These are phyloP conservation scores for Colletotrichum australisinense DNA, from an alignment of 2,329 filamentous ascomycete genomes.

Conservation along the genomic window DNA sequence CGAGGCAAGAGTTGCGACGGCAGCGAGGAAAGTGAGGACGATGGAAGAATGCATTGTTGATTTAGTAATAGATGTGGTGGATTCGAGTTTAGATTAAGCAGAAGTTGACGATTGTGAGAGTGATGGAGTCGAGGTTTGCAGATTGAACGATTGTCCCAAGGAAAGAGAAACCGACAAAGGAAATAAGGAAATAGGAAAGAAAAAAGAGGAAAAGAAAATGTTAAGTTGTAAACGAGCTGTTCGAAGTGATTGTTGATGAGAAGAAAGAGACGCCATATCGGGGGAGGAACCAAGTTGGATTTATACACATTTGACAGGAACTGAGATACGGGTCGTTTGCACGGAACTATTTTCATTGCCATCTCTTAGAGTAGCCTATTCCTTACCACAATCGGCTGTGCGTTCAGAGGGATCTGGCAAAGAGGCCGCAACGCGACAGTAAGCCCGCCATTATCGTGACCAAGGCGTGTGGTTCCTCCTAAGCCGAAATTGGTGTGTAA, in stretches of 20 bases:
- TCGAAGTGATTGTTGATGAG: conserved; percentile 12
- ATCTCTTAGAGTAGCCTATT: neutral
- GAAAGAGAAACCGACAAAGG: conserved; percentile 27
- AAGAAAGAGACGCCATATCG: neutral
- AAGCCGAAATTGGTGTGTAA: neutral
- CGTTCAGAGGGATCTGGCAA: neutral
- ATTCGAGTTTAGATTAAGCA: neutral
- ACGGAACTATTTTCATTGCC: neutral
- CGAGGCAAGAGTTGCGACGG: conserved; percentile 3
- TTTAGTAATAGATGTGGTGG: neutral
- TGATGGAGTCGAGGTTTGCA: neutral
- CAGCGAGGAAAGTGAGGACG: conserved; percentile 13
- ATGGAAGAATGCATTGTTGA: conserved; percentile 30
- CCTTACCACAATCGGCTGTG: neutral
- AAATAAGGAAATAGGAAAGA: conserved; percentile 27
- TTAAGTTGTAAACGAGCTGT: neutral
- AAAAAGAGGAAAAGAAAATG: neutral
- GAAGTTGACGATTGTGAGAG: neutral
- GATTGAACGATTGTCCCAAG: neutral
- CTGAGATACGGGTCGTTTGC: neutral
- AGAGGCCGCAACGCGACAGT: neutral
- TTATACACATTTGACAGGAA: conserved; percentile 2
- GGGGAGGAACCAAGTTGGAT: neutral
- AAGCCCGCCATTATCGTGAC: neutral
- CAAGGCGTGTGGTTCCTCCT: neutral